Percentiles rank a stretch among this genome's conserved stretches.
phyloP scores from a whole-genome alignment of 495 filamentous ascomycete genomes.

The Patellaria atrata region DNA sequence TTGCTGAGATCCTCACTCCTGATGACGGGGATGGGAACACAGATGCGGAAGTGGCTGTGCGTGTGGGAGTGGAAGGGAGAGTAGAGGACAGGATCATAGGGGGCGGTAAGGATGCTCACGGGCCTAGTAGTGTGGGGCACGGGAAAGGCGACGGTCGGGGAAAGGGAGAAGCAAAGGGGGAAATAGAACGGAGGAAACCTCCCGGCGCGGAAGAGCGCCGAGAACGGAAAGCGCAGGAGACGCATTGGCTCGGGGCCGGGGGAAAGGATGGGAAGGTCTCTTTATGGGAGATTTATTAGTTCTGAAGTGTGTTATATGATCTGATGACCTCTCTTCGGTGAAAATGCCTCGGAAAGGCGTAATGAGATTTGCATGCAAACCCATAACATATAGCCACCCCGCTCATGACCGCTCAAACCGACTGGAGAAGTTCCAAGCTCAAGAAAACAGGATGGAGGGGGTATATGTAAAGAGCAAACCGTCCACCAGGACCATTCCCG shows the following conservation, averaged over 20 bases:
- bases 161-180: background rate
- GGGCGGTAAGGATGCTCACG: background rate
- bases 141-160: constrained; percentile 2
- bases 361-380: no score
- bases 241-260: constrained; percentile 83
- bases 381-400: no score
- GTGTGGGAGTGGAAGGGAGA: background rate
- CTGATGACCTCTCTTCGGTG: no score
- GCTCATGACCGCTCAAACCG: no score
- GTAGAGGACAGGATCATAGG: background rate
- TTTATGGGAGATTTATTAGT: constrained; percentile 84
- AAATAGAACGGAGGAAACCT: constrained; percentile 11
- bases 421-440: no score
- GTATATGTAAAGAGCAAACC: no score
- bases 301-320: no score
- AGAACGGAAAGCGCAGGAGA: constrained; percentile 46
- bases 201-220: constrained; percentile 32
- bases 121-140: background rate
- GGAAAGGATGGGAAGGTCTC: constrained; percentile 94
- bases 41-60: background rate
- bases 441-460: no score
- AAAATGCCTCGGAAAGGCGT: no score
- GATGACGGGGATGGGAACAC: constrained; percentile 18
- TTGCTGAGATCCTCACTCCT: constrained; percentile 35
- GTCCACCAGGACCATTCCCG: no score